Evolutionary conservation across 2,329 filamentous ascomycete genomes (phyloP).

Genomic region (Curvularia verruculosa): DNA sequence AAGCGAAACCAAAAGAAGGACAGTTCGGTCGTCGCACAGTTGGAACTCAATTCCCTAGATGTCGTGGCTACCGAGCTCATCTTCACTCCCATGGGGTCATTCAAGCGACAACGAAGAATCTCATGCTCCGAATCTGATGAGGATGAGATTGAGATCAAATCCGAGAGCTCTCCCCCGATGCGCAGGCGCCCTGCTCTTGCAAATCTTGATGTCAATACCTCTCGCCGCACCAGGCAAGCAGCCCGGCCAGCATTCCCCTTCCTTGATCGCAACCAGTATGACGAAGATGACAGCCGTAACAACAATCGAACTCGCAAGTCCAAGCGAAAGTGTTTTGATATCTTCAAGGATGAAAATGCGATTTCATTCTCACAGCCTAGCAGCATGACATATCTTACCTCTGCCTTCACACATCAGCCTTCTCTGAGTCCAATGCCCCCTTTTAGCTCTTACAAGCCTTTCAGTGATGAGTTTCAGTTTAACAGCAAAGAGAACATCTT

Average conservation of each 20-base stretch:
- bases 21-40: slow-evolving; percentile 69
- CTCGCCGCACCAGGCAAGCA: slow-evolving; percentile 41
- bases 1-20: slow-evolving; percentile 81
- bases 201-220: slow-evolving; percentile 40
- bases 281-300: slow-evolving; percentile 39
- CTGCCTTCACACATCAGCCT: slow-evolving; percentile 36
- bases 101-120: slow-evolving; percentile 53
- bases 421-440: slow-evolving; percentile 35
- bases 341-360: slow-evolving; percentile 49
- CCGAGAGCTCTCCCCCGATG: slow-evolving; percentile 40
- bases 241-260: slow-evolving; percentile 29
- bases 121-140: slow-evolving; percentile 53
- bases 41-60: slow-evolving; percentile 67
- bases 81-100: slow-evolving; percentile 56
- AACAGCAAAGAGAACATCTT: slow-evolving; percentile 46
- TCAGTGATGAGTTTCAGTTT: slow-evolving; percentile 36
- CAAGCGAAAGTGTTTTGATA: slow-evolving; percentile 49
- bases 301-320: slow-evolving; percentile 34
- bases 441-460: slow-evolving; percentile 37
- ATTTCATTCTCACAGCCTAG: slow-evolving; percentile 42
- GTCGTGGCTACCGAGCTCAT: slow-evolving; percentile 70
- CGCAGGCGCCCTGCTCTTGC: slow-evolving; percentile 39
- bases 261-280: slow-evolving; percentile 33
- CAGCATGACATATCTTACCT: slow-evolving; percentile 44
- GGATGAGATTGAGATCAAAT: slow-evolving; percentile 47